Base-by-base conservation (phyloP, 176 grass and related monocot species). In the Rhipidocladum racemiflorum region DNA sequence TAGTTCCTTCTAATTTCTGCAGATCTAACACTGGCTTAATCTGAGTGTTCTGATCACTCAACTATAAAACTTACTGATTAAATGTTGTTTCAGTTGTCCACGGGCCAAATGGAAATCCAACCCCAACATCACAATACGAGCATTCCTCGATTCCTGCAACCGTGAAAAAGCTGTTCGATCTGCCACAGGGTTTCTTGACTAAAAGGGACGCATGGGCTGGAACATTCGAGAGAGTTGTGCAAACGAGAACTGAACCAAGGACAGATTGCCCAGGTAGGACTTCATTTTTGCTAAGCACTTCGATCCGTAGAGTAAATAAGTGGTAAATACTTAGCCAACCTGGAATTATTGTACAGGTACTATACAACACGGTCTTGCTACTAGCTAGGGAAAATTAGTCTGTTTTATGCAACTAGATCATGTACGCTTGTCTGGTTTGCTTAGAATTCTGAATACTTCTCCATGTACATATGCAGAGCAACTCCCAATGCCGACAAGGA, bases 111-210 rank as follows among this genome's bases (percentile, higher is more conserved):
- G 92, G 95, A 27, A 74, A 51, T 28, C 96, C 96, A 7, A 90
- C 87, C 56, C 80, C 96, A 7, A 93, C 92, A 0, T 99, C 96
- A 15, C 91, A 99, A 3, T 99, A 83, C 67, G 96, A 99, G 77
- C 96, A 99, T 55, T 99, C 96, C 17, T 95, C 96, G 7, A 93
- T 99, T 77, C 96, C 96, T 0, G 96, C 96, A 0, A 99, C 96
- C 0, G 91, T 95, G 4, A 99, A 95, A 20, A 99, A 90, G 13
- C 7, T 99, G 38, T 93, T 99, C 28, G 49, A 91, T n/a, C 87
- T 99, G 51, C 91, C 92, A 3, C 90, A 94, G 1, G 81, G 82
- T 2, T 99, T 91, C 79, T 39, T 99, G 14, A 99, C 96, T 0
- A 93, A 89, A 42, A 85, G 96, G 23, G 96, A 99, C 54, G 92